Evolutionary conservation across 2,329 filamentous ascomycete genomes (phyloP).

Genomic region (Ascochyta lentis): DNA sequence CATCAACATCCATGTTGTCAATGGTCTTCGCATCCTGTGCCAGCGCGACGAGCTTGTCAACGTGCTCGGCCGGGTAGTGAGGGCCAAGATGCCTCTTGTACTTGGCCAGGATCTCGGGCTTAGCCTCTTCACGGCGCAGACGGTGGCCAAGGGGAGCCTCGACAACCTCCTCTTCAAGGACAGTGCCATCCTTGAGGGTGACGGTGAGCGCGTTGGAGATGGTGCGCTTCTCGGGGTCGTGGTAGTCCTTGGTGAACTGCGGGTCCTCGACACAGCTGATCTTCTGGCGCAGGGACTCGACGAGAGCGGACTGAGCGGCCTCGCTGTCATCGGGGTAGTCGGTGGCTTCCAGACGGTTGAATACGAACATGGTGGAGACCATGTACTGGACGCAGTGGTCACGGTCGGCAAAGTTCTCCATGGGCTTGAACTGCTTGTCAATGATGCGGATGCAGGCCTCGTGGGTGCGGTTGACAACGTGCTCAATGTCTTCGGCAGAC

Average conservation of each 20-base stretch:
- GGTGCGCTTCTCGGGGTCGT: constrained; percentile 89
- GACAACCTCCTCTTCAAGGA: constrained; percentile 87
- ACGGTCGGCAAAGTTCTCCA: constrained; percentile 99
- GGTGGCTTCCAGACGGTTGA: constrained; percentile 88
- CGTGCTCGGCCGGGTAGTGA: constrained; percentile 78
- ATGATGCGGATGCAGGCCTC: constrained; percentile 99
- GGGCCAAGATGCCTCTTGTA: constrained; percentile 90
- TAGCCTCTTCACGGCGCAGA: constrained; percentile 90
- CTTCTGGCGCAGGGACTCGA: constrained; percentile 90
- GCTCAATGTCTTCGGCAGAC: constrained; percentile 88
- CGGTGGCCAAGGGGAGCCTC: constrained; percentile 95
- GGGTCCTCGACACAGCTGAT: constrained; percentile 97
- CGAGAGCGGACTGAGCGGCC: constrained; percentile 85
- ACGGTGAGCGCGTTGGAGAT: constrained; percentile 98
- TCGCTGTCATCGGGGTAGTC: constrained; percentile 95
- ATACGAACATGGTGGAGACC: constrained; percentile 94
- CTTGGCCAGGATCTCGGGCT: constrained; percentile 95
- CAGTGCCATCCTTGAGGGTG: constrained; percentile 90
- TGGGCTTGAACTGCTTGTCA: constrained; percentile 99
- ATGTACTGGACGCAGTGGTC: constrained; percentile 99
- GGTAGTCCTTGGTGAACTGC: constrained; percentile 93
- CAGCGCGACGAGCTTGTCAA: constrained; percentile 82
- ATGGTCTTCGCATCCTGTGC: constrained; percentile 77
- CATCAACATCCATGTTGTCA: constrained; percentile 82
- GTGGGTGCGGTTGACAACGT: constrained; percentile 92